Evolutionary conservation across 768 basidiomycete genomes (phyloP), one percentile per base, ranked within the genome.

Genomic region (Lentinula boryana): DNA sequence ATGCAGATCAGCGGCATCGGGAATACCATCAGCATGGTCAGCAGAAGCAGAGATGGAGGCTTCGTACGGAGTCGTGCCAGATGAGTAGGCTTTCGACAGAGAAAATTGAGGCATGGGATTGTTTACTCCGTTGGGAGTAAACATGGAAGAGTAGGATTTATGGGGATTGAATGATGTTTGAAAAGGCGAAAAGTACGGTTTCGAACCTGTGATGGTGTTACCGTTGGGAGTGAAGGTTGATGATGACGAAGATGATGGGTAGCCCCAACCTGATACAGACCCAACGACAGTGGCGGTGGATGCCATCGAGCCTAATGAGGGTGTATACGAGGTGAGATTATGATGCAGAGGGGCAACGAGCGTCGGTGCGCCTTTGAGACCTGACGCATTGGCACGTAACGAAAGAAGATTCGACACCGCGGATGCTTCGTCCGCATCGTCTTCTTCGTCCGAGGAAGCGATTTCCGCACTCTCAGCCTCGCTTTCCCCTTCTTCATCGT

Each of bases 401-500:
- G 57, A 49, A 38, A 58, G 57, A 49, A 58, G 57, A 32, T 58
- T 58, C 3, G 31, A 18, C 6, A 58, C 57, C 7, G 43, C 40
- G 18, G 54, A 38, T 3, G 40, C 54, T 21, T 56, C 54, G 21
- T 38, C 56, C 38, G 21, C 40, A 4, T 57, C 35, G 7, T 57
- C 56, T 41, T 43, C 56, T 5, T 35, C 55, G 13, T 56, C 32
- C 4, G 44, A 43, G 15, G 38, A 41, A 1, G 18, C 41, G 32
- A 40, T 41, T 15, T 27, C 56, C 9, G 16, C 56, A 32, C 56
- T 46, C 16, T 44, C 38, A 2, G 15, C 41, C 7, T 57, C 56
- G 56, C 38, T 41, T 43, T 43, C 41, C 9, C 16, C 32, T 8
- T 49, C 32, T 46, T 57, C 55, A 6, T 57, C 57, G 9, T 58